These are phyloP conservation scores for Mariannaea elegans DNA, from an alignment of 2,329 filamentous ascomycete genomes.

Conservation along the genomic window DNA sequence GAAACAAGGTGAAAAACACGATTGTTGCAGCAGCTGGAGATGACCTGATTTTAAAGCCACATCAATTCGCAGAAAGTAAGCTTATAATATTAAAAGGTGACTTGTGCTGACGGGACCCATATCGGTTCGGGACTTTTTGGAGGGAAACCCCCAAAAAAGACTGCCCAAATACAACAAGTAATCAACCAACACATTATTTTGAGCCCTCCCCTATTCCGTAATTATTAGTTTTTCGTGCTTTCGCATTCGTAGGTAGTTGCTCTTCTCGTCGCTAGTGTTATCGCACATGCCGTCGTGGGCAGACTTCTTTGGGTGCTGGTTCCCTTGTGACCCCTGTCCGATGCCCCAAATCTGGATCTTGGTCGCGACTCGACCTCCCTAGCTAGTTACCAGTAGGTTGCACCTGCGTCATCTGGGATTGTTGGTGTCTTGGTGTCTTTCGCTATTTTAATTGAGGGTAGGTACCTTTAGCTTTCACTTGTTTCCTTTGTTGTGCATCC, in stretches of 20 bases:
- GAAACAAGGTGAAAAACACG: not conserved
- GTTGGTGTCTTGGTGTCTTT: slow-evolving; percentile 11
- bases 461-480: not conserved
- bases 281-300: slow-evolving; percentile 11
- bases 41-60: not conserved
- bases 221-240: not conserved
- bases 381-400: too few species aligned
- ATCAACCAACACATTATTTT: too few species aligned
- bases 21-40: not conserved
- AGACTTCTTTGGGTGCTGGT: slow-evolving; percentile 1
- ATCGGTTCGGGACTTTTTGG: too few species aligned
- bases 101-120: not conserved
- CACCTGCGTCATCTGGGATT: slow-evolving; percentile 18
- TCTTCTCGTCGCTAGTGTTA: slow-evolving; percentile 16
- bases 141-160: too few species aligned
- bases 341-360: slow-evolving; percentile 18
- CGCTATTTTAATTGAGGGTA: not conserved
- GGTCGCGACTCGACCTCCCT: slow-evolving; percentile 14
- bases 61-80: not conserved
- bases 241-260: slow-evolving; percentile 7
- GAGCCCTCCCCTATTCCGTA: too few species aligned
- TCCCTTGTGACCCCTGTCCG: slow-evolving; percentile 18
- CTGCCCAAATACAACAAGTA: too few species aligned
- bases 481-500: slow-evolving; percentile 1
- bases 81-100: not conserved